These are phyloP conservation scores for Cornus kousa DNA, from an alignment of 148 eudicot species.

Conservation along the genomic window DNA sequence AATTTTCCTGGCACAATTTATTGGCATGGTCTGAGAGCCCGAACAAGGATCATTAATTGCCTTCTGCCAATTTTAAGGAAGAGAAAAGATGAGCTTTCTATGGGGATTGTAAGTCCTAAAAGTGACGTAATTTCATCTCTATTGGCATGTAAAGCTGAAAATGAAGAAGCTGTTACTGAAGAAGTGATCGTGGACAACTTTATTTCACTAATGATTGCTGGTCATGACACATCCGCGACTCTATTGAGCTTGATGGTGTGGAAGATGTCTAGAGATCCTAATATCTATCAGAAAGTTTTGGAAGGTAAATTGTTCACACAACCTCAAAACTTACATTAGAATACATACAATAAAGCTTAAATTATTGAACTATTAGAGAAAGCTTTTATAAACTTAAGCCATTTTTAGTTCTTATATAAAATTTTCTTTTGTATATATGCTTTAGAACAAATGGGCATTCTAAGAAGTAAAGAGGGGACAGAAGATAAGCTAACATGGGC, in stretches of 20 bases:
- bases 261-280: constrained; percentile 11
- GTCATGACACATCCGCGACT: constrained; percentile 12
- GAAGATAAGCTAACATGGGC: constrained; percentile 15
- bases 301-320: not conserved
- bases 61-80: constrained; percentile 6
- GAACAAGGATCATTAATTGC: constrained; percentile 2
- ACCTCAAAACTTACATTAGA: too few relatives aligned
- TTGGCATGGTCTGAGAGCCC: constrained; percentile 9
- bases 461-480: not conserved
- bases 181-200: constrained; percentile 11
- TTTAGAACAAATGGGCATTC: constrained; percentile 15
- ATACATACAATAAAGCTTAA: too few relatives aligned
- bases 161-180: constrained; percentile 13
- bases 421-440: not conserved
- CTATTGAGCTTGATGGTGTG: constrained; percentile 20
- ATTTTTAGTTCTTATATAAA: too few relatives aligned
- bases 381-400: too few relatives aligned
- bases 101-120: not conserved
- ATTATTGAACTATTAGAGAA: too few relatives aligned
- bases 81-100: constrained; percentile 9
- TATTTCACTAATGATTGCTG: not conserved
- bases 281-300: not conserved
- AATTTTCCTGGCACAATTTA: constrained; percentile 8
- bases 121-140: constrained; percentile 9
- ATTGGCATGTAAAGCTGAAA: not conserved